Percentiles rank a stretch among this genome's conserved stretches.
Conservation (phyloP, 306 rosid genomes). For the Vigna nakashimae region DNA sequence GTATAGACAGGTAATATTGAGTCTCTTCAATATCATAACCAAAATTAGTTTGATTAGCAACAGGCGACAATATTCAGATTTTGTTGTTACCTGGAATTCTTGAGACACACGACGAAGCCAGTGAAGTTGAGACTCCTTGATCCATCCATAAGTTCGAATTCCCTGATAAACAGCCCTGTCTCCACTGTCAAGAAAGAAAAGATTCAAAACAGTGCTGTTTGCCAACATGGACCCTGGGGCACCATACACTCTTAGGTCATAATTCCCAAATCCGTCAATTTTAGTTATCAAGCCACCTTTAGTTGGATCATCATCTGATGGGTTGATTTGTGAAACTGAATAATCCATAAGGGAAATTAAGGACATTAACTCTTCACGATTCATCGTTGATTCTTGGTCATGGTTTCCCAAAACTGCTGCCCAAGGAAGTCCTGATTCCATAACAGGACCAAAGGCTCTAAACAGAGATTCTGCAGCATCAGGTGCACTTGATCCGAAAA, state of each 20-base stretch:
- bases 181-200: conserved; percentile 93
- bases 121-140: conserved; percentile 83
- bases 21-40: conserved; percentile 2
- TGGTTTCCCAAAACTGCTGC: conserved; percentile 96
- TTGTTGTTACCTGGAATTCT: conserved; percentile 64
- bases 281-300: conserved; percentile 39
- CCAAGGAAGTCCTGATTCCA: conserved; percentile 88
- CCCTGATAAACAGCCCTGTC: conserved; percentile 71
- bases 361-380: conserved; percentile 80
- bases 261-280: conserved; percentile 93
- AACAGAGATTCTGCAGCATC: conserved; percentile 92
- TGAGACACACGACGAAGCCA: conserved; percentile 75
- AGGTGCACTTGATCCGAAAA: conserved; percentile 77
- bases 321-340: conserved; percentile 78
- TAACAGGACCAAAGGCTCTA: conserved; percentile 84
- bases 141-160: conserved; percentile 82
- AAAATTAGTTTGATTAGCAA: conserved; percentile 13
- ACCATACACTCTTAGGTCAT: conserved; percentile 71
- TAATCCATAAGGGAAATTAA: conserved; percentile 88
- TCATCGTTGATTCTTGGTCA: conserved; percentile 91
- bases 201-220: conserved; percentile 79
- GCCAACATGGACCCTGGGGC: conserved; percentile 80
- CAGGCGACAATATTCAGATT: conserved; percentile 10
- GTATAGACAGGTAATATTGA: not conserved
- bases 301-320: conserved; percentile 46